phyloP scores from a whole-genome alignment of 129 eudicot species.

The Chrysanthemum lavandulifolium region DNA sequence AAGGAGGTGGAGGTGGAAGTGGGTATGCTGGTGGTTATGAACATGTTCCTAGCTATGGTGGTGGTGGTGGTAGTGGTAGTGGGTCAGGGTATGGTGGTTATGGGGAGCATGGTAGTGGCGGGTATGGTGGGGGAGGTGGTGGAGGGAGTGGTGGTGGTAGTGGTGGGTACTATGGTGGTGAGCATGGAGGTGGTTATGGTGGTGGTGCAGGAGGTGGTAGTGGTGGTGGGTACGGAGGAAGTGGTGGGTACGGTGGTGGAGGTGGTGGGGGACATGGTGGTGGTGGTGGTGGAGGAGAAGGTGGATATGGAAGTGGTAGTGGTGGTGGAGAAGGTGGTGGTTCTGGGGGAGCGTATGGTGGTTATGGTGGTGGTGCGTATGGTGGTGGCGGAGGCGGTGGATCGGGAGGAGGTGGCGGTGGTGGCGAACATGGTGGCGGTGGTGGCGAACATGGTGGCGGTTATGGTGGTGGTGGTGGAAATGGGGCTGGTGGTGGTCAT shows the following conservation, averaged over 20 bases:
- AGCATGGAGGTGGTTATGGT: constrained; percentile 43
- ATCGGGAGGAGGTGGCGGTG: constrained; percentile 21
- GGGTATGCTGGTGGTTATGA: constrained; percentile 25
- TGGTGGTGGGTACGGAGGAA: constrained; percentile 47
- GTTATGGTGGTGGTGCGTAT: constrained; percentile 38
- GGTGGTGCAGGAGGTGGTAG: constrained; percentile 40
- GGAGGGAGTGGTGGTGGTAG: constrained; percentile 42
- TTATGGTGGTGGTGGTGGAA: constrained; percentile 32
- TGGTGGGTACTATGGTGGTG: constrained; percentile 44
- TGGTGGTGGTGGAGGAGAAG: constrained; percentile 28
- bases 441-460: constrained; percentile 35
- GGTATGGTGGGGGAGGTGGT: constrained; percentile 49
- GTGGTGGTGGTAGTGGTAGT: constrained; percentile 40
- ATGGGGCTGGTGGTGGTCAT: constrained; percentile 34
- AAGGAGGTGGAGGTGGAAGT: constrained; percentile 35
- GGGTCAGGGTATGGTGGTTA: constrained; percentile 47
- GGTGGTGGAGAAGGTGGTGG: constrained; percentile 44
- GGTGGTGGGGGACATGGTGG: constrained; percentile 31
- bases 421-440: constrained; percentile 29
- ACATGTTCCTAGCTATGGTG: constrained; percentile 41
- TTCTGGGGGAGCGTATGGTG: constrained; percentile 34
- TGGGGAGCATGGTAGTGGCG: constrained; percentile 45
- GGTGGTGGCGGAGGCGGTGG: constrained; percentile 46
- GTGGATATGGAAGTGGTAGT: constrained; percentile 34
- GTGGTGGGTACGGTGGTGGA: constrained; percentile 36